Percentiles rank a stretch among this genome's conserved stretches.
These are phyloP conservation scores for Penicillium waksmanii DNA, from an alignment of 495 filamentous ascomycete species.

Conservation along the genomic window DNA sequence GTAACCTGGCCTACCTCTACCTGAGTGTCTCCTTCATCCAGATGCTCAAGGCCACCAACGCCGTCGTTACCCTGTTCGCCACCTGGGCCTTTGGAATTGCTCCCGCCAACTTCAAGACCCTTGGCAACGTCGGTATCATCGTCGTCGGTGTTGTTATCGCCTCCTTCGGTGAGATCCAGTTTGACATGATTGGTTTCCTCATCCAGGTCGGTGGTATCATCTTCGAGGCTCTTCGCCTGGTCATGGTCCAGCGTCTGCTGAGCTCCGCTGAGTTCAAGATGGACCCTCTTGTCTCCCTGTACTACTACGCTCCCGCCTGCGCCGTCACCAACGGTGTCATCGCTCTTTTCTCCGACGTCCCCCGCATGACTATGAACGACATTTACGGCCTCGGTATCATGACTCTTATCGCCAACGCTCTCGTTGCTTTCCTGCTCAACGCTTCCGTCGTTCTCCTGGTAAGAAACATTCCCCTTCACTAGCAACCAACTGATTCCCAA, in stretches of 20 bases:
- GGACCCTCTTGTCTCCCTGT: slow-evolving; percentile 89
- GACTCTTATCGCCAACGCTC: slow-evolving; percentile 75
- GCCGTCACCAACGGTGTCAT: slow-evolving; percentile 78
- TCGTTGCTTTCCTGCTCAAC: slow-evolving; percentile 81
- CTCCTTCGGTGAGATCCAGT: slow-evolving; percentile 86
- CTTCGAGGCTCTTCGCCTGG: slow-evolving; percentile 85
- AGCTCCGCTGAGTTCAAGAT: slow-evolving; percentile 91
- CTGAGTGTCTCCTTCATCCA: slow-evolving; percentile 90
- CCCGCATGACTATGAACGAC: slow-evolving; percentile 66
- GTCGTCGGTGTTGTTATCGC: slow-evolving; percentile 85
- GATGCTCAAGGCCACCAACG: slow-evolving; percentile 93
- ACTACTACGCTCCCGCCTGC: slow-evolving; percentile 91
- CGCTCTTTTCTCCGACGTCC: slow-evolving; percentile 73
- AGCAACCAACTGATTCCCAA: background rate
- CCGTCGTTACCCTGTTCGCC: slow-evolving; percentile 81
- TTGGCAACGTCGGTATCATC: slow-evolving; percentile 81
- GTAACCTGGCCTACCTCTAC: slow-evolving; percentile 87
- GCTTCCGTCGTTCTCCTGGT: slow-evolving; percentile 88
- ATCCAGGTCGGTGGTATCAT: slow-evolving; percentile 77
- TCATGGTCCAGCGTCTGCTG: slow-evolving; percentile 83
- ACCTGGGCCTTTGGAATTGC: slow-evolving; percentile 78
- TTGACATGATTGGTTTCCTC: slow-evolving; percentile 78
- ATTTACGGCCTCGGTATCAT: slow-evolving; percentile 71
- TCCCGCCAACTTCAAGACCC: slow-evolving; percentile 68
- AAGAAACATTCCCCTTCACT: slow-evolving; percentile 34